A percentile compares a stretch with the other conserved stretches of the same genome.
phyloP scores from a whole-genome alignment of 2,329 filamentous ascomycete genomes.

The Sarocladiaceae sp. region DNA sequence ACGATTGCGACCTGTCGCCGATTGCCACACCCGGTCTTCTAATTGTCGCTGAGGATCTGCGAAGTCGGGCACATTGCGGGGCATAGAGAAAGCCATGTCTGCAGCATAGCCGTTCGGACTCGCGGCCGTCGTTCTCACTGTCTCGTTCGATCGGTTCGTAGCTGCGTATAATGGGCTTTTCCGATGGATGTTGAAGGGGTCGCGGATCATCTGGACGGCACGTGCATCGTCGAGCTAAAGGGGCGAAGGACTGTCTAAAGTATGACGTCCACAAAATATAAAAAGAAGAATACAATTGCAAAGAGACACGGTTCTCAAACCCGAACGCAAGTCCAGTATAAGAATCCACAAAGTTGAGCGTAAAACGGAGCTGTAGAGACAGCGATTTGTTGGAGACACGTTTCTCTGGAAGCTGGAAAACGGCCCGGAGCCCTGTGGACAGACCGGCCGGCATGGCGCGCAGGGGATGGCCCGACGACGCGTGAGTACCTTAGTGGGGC shows the following conservation, averaged over 20 bases:
- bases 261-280: neutral
- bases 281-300: constrained; percentile 9
- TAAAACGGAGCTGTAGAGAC: neutral
- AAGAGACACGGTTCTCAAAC: too few species aligned
- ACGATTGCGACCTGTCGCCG: constrained; percentile 40
- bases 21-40: constrained; percentile 64
- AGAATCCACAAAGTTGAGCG: neutral
- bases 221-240: constrained; percentile 4
- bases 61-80: constrained; percentile 68
- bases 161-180: constrained; percentile 45
- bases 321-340: neutral
- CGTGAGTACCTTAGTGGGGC: neutral
- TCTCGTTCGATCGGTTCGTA: constrained; percentile 38
- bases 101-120: constrained; percentile 45
- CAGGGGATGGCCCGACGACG: neutral
- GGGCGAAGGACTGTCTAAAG: constrained; percentile 14
- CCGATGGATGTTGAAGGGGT: constrained; percentile 40
- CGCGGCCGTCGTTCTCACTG: constrained; percentile 43
- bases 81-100: constrained; percentile 63
- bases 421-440: neutral
- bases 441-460: neutral
- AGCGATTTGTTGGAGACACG: neutral
- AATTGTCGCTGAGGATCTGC: constrained; percentile 57
- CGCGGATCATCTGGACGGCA: constrained; percentile 32
- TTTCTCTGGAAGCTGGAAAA: neutral